Conservation (phyloP, 306 rosid species). For the Oxytropis ochrocephala region DNA sequence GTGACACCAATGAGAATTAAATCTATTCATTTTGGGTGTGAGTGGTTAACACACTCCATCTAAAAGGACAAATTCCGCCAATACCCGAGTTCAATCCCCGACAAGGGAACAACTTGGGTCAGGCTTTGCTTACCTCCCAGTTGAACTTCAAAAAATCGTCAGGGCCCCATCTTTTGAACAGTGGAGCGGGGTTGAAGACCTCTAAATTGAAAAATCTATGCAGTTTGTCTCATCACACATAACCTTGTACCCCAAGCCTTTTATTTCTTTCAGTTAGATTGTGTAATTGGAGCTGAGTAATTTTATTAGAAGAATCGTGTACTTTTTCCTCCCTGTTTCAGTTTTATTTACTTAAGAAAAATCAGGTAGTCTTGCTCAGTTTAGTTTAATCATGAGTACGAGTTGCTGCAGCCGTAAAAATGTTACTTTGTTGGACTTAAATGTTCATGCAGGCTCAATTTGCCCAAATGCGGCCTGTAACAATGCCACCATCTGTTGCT, state of each 20-base stretch:
- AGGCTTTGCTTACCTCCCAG: not conserved
- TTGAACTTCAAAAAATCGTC: too few species aligned
- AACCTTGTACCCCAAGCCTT: not conserved
- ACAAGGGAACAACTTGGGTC: too few species aligned
- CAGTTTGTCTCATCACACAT: not conserved
- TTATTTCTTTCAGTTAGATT: not conserved
- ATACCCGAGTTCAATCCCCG: too few species aligned
- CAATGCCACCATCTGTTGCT: conserved; percentile 83
- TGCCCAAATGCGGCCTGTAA: conserved; percentile 88
- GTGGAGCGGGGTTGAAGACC: too few species aligned
- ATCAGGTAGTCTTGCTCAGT: not conserved
- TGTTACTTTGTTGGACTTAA: conserved; percentile 7
- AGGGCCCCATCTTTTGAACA: too few species aligned
- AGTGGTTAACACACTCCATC: too few species aligned
- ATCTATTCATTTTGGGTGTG: too few species aligned
- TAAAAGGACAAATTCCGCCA: too few species aligned
- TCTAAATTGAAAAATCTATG: too few species aligned
- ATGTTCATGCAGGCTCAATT: conserved; percentile 71
- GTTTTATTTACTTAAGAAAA: not conserved
- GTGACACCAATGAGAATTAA: not conserved
- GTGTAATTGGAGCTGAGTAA: not conserved
- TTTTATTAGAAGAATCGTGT: not conserved
- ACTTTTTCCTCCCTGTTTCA: not conserved
- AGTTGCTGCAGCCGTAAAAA: not conserved
- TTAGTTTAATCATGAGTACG: not conserved